These are phyloP conservation scores for Epichloe coenophiala DNA, from an alignment of 2,329 filamentous ascomycete genomes.

Conservation along the genomic window DNA sequence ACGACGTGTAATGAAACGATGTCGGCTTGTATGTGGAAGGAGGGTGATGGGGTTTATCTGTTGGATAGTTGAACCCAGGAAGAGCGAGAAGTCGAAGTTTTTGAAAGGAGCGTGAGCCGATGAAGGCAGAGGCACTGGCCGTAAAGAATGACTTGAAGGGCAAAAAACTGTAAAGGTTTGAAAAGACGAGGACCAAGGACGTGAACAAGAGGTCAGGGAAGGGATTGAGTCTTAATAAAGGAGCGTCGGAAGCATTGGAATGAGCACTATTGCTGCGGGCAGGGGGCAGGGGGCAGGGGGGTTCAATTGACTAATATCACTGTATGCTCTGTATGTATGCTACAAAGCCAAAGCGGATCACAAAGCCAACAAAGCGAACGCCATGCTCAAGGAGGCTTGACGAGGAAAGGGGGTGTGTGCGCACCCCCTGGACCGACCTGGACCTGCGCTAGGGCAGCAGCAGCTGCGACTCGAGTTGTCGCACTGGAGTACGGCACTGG, in stretches of 20 bases:
- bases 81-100: neutral
- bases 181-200: slow-evolving; percentile 4
- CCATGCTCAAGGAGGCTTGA: neutral
- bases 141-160: slow-evolving; percentile 12
- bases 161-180: slow-evolving; percentile 6
- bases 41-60: slow-evolving; percentile 4
- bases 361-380: too few species aligned
- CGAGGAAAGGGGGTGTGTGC: neutral
- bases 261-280: neutral
- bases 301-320: neutral
- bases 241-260: slow-evolving; percentile 4
- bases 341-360: neutral
- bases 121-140: slow-evolving; percentile 3
- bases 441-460: neutral
- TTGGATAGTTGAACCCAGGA: neutral
- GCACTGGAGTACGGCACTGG: too few species aligned
- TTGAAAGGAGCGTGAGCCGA: slow-evolving; percentile 7
- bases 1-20: neutral
- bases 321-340: neutral
- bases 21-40: slow-evolving; percentile 1
- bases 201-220: slow-evolving; percentile 8
- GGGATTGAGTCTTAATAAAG: slow-evolving; percentile 10
- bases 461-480: neutral
- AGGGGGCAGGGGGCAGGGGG: neutral
- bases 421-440: neutral